Percentiles rank a stretch among this genome's conserved stretches.
These are phyloP conservation scores for Pisolithus marmoratus DNA, from an alignment of 768 basidiomycete species.

Conservation along the genomic window DNA sequence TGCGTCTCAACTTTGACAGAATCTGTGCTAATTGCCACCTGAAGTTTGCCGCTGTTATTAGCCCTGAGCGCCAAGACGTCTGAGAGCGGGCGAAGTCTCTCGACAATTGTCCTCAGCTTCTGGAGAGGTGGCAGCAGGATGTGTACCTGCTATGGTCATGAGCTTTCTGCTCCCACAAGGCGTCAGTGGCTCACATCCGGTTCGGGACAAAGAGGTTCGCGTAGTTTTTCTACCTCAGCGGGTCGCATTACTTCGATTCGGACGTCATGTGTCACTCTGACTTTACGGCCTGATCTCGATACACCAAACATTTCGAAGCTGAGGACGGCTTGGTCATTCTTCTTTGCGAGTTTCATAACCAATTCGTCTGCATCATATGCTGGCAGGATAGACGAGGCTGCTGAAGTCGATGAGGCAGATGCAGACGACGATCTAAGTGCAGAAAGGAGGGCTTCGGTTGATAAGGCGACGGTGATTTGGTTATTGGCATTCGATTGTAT, in stretches of 20 bases:
- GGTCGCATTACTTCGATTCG: slow-evolving; percentile 77
- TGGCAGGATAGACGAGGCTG: slow-evolving; percentile 24
- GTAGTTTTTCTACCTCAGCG: slow-evolving; percentile 61
- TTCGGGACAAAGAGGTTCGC: slow-evolving; percentile 80
- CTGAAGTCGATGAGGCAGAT: slow-evolving; percentile 37
- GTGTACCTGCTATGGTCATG: slow-evolving; percentile 47
- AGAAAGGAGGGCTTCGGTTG: slow-evolving; percentile 67
- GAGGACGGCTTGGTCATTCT: slow-evolving; percentile 71
- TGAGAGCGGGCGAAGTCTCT: slow-evolving; percentile 66
- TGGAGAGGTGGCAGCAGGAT: slow-evolving; percentile 70
- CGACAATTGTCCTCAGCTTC: slow-evolving; percentile 74
- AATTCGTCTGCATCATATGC: slow-evolving; percentile 56
- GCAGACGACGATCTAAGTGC: slow-evolving; percentile 64
- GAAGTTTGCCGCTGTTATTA: slow-evolving; percentile 54
- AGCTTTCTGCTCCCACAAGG: not conserved
- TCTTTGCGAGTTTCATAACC: slow-evolving; percentile 83
- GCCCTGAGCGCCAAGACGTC: slow-evolving; percentile 65
- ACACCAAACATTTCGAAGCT: slow-evolving; percentile 69
- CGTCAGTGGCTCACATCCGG: slow-evolving; percentile 58
- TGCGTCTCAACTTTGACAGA: slow-evolving; percentile 72
- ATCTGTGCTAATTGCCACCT: slow-evolving; percentile 57
- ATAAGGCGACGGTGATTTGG: slow-evolving; percentile 70
- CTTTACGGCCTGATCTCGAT: slow-evolving; percentile 55
- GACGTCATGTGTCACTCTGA: slow-evolving; percentile 75
- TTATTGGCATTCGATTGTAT: slow-evolving; percentile 85